Evolutionary conservation across 2,329 filamentous ascomycete genomes (phyloP).

Genomic region (Neopestalotiopsis rosae): DNA sequence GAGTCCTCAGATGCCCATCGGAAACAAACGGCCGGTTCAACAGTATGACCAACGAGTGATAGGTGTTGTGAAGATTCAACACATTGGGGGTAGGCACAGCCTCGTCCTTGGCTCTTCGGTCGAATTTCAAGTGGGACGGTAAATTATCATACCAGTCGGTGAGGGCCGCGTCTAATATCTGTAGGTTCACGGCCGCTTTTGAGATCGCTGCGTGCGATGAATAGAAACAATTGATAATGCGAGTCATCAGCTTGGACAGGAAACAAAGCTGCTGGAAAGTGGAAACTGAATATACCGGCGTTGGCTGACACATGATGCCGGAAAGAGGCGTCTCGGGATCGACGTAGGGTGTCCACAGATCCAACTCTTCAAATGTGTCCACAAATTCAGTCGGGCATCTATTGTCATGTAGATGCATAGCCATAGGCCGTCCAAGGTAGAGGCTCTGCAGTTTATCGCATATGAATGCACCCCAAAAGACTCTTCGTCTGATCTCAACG

Average conservation of each 20-base stretch:
- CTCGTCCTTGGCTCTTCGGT: background rate
- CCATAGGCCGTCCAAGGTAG: slow-evolving; percentile 34
- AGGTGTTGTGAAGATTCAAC: slow-evolving; percentile 10
- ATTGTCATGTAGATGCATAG: slow-evolving; percentile 28
- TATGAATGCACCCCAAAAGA: slow-evolving; percentile 41
- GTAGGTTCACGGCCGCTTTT: slow-evolving; percentile 32
- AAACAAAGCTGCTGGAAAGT: slow-evolving; percentile 41
- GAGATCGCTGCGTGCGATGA: slow-evolving; percentile 30
- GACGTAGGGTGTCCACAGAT: slow-evolving; percentile 20
- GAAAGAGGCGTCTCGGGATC: slow-evolving; percentile 12
- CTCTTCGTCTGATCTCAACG: slow-evolving; percentile 35
- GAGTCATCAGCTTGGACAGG: slow-evolving; percentile 42
- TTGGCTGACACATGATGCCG: slow-evolving; percentile 13
- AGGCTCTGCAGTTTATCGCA: slow-evolving; percentile 37
- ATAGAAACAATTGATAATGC: slow-evolving; percentile 39
- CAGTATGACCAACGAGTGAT: slow-evolving; percentile 10
- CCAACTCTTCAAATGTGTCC: slow-evolving; percentile 33
- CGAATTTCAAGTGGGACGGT: background rate
- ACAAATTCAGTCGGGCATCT: slow-evolving; percentile 29
- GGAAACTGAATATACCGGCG: slow-evolving; percentile 36
- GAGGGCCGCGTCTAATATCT: slow-evolving; percentile 33
- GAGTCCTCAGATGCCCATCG: slow-evolving; percentile 1
- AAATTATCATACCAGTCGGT: slow-evolving; percentile 21
- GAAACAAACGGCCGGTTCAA: slow-evolving; percentile 14
- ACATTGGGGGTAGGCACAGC: slow-evolving; percentile 3